Evolutionary conservation across 192 early-diverging fungal species (phyloP), one percentile per base, ranked within the genome.

Genomic region (Mortierella antarctica): DNA sequence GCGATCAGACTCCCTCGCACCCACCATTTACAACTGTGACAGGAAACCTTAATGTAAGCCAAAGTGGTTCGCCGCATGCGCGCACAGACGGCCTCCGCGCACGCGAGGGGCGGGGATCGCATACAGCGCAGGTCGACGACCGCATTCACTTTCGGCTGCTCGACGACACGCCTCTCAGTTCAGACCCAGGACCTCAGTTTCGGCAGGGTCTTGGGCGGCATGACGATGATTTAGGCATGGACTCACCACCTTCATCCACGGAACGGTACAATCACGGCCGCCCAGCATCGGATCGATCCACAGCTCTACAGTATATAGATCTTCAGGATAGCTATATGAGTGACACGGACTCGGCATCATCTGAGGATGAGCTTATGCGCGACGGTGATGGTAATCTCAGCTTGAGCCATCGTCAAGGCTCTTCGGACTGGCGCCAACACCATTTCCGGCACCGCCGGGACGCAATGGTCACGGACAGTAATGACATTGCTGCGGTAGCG

Each of bases 101-200:
- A 17, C 18, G 4, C 41, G 46, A 47, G 42, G 47, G 11, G 17
- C 46, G 21, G n/a, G 31, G 41, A 41, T 40, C 57, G 7, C 12
- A 2, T 31, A 31, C 31, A 31, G 31, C 31, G 31, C 31, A 79
- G 31, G 75, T 61, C 23, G 77, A 80, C 48, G 70, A 80, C 11
- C 64, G 70, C 12, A 80, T 80, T 23, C 69, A 80, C 46, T 80
- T 80, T 57, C 70, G 77, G 1, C 48, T 72, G 14, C 48, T 80
- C 17, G 53, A 68, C 52, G 59, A 57, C 21, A 48, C 31, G 3
- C 31, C 65, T 45, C 67, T 61, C 23, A 72, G 66, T 46, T 67
- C 77, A 17, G 44, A 64, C 4, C 61, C 53, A 8, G 18, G 48
- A 20, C 55, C 51, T 11, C 52, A 21, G 17, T 20, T 44, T 47